phyloP scores from a whole-genome alignment of 116 monocot species.

The Posidonia oceanica region DNA sequence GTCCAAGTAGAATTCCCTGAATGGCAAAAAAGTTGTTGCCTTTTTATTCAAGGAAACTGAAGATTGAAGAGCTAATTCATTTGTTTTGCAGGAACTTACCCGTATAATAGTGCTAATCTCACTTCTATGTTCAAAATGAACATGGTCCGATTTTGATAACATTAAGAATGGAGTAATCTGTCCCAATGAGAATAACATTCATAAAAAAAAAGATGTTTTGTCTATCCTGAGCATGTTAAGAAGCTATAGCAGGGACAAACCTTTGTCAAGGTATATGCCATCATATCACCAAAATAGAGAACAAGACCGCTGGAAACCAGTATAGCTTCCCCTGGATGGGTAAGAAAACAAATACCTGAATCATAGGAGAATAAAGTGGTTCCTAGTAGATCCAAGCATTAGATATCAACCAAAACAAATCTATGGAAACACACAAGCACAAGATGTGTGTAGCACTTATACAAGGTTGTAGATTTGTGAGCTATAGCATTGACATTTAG shows the following conservation, averaged over 20 bases:
- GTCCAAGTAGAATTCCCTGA: no score
- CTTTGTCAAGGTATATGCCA: conserved; percentile 50
- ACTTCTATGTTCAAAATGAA: conserved; percentile 5
- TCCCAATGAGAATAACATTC: background rate
- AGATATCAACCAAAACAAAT: no score
- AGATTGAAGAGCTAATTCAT: background rate
- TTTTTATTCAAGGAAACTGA: background rate
- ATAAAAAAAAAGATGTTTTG: background rate
- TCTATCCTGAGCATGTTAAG: background rate
- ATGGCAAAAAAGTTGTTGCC: background rate
- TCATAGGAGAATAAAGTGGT: no score
- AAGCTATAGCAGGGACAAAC: conserved; percentile 9
- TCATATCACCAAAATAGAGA: conserved; percentile 79
- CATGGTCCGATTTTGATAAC: background rate
- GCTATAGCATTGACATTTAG: no score
- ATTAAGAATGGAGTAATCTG: conserved; percentile 3
- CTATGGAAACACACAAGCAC: no score
- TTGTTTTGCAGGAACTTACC: background rate
- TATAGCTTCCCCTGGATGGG: conserved; percentile 41
- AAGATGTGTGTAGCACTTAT: no score
- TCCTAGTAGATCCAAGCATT: no score
- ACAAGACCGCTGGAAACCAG: conserved; percentile 71
- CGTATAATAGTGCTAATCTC: conserved; percentile 2
- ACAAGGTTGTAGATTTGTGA: no score
- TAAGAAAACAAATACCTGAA: background rate